A percentile compares a stretch with the other conserved stretches of the same genome.
Conservation (phyloP, 2,329 filamentous ascomycete species). For the Phoma sp. region DNA sequence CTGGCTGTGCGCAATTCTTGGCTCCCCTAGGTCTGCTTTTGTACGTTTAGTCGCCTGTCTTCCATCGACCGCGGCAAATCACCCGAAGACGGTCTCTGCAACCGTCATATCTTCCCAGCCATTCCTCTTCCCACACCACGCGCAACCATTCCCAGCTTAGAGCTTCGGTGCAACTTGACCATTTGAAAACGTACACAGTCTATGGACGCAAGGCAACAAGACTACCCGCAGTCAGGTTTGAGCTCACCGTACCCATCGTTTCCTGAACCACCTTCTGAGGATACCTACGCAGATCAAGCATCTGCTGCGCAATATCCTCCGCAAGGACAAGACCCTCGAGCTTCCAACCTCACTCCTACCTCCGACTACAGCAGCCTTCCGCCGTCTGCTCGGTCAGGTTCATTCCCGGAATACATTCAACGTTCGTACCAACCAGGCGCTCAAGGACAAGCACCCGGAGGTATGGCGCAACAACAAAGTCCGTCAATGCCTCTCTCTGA, state of each 20-base stretch:
- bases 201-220: constrained; percentile 63
- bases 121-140: constrained; percentile 52
- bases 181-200: constrained; percentile 51
- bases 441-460: constrained; percentile 77
- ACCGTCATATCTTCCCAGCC: constrained; percentile 58
- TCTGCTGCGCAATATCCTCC: constrained; percentile 86
- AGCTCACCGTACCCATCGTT: constrained; percentile 62
- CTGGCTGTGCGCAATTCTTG: constrained; percentile 47
- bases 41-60: constrained; percentile 42
- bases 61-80: constrained; percentile 47
- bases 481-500: constrained; percentile 89
- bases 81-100: constrained; percentile 46
- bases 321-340: constrained; percentile 81
- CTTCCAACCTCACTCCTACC: constrained; percentile 80
- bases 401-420: constrained; percentile 87
- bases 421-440: constrained; percentile 80
- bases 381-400: constrained; percentile 76
- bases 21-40: constrained; percentile 35
- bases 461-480: constrained; percentile 99
- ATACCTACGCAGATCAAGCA: constrained; percentile 83
- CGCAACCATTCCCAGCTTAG: constrained; percentile 50
- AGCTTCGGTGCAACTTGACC: constrained; percentile 42
- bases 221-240: constrained; percentile 64
- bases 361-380: constrained; percentile 88
- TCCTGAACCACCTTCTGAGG: constrained; percentile 78